Percentiles rank a stretch among this genome's conserved stretches.
Evolutionary conservation across 2,329 filamentous ascomycete species (phyloP).

Genomic region (Graphilbum fragrans): DNA sequence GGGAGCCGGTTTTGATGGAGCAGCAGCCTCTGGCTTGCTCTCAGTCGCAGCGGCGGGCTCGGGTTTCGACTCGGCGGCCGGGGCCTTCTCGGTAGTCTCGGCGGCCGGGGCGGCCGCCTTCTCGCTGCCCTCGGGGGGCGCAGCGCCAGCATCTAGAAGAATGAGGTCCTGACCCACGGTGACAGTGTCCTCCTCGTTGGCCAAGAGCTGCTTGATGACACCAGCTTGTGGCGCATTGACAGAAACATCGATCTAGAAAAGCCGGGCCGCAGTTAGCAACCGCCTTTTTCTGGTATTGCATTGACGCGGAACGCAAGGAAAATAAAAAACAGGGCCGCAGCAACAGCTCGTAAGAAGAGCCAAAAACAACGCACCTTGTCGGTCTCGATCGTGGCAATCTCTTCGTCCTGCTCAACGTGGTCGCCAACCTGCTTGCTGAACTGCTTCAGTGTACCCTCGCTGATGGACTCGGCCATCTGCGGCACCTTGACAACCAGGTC

Average conservation of each 20-base stretch:
- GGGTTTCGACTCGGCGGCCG: constrained; percentile 25
- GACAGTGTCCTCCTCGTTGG: constrained; percentile 89
- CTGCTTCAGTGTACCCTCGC: constrained; percentile 91
- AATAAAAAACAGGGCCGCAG: background rate
- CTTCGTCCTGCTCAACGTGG: constrained; percentile 88
- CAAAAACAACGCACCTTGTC: constrained; percentile 60
- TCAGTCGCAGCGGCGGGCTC: constrained; percentile 25
- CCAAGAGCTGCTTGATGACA: constrained; percentile 82
- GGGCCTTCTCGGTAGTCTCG: constrained; percentile 22
- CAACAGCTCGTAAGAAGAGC: background rate
- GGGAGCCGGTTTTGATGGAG: constrained; percentile 11
- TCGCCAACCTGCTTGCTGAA: constrained; percentile 90
- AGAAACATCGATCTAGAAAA: constrained; percentile 77
- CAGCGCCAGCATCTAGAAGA: constrained; percentile 69
- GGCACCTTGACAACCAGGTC: constrained; percentile 87
- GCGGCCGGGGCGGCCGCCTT: constrained; percentile 3
- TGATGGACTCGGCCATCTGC: constrained; percentile 97
- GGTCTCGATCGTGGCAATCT: constrained; percentile 97
- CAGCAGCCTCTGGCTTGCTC: constrained; percentile 22
- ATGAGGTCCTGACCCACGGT: constrained; percentile 86
- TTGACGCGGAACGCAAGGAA: background rate
- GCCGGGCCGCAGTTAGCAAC: background rate
- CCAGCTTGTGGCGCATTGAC: constrained; percentile 90
- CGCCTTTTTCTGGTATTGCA: too few species aligned
- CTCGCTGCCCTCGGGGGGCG: constrained; percentile 33